These are phyloP conservation scores for Santalum album DNA, from an alignment of 164 flowering plant genomes.

Conservation along the genomic window DNA sequence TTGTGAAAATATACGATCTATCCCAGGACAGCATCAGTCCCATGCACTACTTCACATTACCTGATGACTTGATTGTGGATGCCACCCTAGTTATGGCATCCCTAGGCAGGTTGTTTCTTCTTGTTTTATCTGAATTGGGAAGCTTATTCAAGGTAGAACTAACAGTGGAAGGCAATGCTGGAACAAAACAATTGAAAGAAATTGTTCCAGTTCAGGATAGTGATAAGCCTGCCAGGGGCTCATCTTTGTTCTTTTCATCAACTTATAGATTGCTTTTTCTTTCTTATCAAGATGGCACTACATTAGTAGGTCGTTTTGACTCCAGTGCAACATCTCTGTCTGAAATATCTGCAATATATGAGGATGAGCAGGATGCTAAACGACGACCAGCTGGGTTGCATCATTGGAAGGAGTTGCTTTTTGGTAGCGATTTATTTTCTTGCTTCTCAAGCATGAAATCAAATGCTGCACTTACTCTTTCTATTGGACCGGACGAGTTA, in stretches of 20 bases:
- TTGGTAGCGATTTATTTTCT: slow-evolving; percentile 70
- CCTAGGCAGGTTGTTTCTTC: slow-evolving; percentile 59
- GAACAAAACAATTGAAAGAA: slow-evolving; percentile 65
- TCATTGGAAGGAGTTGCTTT: slow-evolving; percentile 85
- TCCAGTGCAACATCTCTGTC: slow-evolving; percentile 50
- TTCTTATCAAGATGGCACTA: slow-evolving; percentile 86
- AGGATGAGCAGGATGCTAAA: slow-evolving; percentile 72
- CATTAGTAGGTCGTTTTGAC: slow-evolving; percentile 61
- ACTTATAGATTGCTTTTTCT: slow-evolving; percentile 61
- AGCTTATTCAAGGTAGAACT: slow-evolving; percentile 67
- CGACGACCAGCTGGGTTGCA: slow-evolving; percentile 71
- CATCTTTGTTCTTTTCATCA: slow-evolving; percentile 69
- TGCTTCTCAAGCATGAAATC: slow-evolving; percentile 80
- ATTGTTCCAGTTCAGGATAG: slow-evolving; percentile 41
- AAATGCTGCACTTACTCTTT: slow-evolving; percentile 54
- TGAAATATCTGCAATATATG: slow-evolving; percentile 67
- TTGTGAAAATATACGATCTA: slow-evolving; percentile 91
- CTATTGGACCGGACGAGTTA: slow-evolving; percentile 52
- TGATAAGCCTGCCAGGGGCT: slow-evolving; percentile 51
- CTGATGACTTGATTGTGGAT: slow-evolving; percentile 79
- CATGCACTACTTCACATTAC: slow-evolving; percentile 78
- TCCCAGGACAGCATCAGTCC: slow-evolving; percentile 96
- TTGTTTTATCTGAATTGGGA: slow-evolving; percentile 83
- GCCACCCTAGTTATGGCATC: slow-evolving; percentile 74
- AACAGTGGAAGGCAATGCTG: slow-evolving; percentile 58